A percentile compares a stretch with the other conserved stretches of the same genome.
Conservation (phyloP, 768 basidiomycete species). For the Tephrocybe sp. region DNA sequence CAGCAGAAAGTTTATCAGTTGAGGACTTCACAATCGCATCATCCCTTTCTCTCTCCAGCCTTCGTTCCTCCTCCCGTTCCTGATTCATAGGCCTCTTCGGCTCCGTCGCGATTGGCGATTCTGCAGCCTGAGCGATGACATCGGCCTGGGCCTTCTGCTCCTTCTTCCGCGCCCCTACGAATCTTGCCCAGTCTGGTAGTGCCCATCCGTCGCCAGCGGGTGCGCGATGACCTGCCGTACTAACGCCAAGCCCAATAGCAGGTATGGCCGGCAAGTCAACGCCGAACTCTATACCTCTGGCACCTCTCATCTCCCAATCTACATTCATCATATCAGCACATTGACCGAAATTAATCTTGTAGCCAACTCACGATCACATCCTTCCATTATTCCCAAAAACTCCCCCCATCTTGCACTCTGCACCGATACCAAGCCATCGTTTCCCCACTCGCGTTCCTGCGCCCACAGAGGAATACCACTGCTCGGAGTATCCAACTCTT, state of each 20-base stretch:
- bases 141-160: conserved; percentile 45
- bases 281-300: conserved; percentile 70
- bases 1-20: conserved; percentile 68
- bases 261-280: conserved; percentile 55
- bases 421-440: conserved; percentile 91
- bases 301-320: conserved; percentile 94
- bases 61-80: conserved; percentile 21
- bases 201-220: conserved; percentile 38
- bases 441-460: conserved; percentile 65
- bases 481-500: conserved; percentile 14
- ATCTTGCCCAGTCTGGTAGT: conserved; percentile 60
- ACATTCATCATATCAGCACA: neutral
- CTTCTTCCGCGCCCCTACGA: conserved; percentile 59
- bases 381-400: conserved; percentile 86
- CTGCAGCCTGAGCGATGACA: conserved; percentile 19
- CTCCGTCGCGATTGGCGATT: neutral
- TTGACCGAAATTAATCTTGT: neutral
- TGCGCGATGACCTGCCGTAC: conserved; percentile 11
- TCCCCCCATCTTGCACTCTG: conserved; percentile 95
- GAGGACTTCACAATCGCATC: conserved; percentile 64
- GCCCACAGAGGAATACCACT: conserved; percentile 42
- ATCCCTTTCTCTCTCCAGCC: conserved; percentile 17
- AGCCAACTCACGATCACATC: conserved; percentile 65
- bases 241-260: conserved; percentile 37
- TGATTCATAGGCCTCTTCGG: conserved; percentile 11